Percentiles rank a stretch among this genome's conserved stretches.
Conservation (phyloP, 768 basidiomycete genomes). For the Hericium coralloides region DNA sequence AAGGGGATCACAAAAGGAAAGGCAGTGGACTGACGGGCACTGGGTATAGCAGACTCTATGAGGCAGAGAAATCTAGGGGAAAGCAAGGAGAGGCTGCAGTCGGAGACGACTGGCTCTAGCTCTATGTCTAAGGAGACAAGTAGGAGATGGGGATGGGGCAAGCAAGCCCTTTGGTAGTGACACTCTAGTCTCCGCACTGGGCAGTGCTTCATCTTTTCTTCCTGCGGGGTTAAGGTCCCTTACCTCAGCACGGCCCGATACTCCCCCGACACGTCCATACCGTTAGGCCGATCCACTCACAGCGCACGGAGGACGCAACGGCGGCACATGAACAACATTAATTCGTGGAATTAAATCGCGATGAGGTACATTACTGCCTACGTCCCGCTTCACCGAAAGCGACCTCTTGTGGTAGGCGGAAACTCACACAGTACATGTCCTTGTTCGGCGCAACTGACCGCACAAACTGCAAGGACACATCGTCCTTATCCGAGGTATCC, state of each 20-base stretch:
- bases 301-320: too few species aligned
- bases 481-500: constrained; percentile 37
- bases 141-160: not conserved
- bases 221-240: not conserved
- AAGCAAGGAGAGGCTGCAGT: not conserved
- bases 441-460: constrained; percentile 93
- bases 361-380: not conserved
- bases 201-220: not conserved
- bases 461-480: constrained; percentile 60
- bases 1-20: not conserved
- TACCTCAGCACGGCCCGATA: too few species aligned
- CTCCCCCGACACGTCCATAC: too few species aligned
- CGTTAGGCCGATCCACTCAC: too few species aligned
- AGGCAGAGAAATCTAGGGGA: constrained; percentile 13
- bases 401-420: constrained; percentile 50
- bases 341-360: too few species aligned
- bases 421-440: constrained; percentile 96
- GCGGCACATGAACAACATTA: too few species aligned
- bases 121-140: not conserved
- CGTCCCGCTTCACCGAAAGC: constrained; percentile 21
- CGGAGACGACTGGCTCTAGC: not conserved
- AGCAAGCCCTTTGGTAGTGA: not conserved
- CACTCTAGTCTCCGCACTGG: not conserved
- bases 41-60: constrained; percentile 18
- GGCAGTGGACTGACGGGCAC: not conserved